Percentiles rank a stretch among this genome's conserved stretches.
These are phyloP conservation scores for Globisporangium spinosum DNA, from an alignment of 352 stramenopile genomes.

Conservation along the genomic window DNA sequence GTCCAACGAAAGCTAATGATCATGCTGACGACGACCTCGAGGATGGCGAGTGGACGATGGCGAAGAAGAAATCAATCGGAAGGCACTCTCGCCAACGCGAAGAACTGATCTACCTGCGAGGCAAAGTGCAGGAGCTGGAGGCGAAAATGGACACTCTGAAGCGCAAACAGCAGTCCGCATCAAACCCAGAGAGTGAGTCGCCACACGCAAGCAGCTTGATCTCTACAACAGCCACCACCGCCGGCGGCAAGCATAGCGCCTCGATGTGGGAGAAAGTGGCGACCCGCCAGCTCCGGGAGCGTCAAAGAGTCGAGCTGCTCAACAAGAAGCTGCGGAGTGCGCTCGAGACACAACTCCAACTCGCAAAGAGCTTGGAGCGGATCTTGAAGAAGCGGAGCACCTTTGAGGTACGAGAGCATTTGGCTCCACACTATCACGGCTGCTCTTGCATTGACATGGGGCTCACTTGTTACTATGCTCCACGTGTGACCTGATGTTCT, in stretches of 20 bases:
- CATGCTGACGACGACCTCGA: neutral
- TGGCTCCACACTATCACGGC: neutral
- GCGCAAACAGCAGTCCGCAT: neutral
- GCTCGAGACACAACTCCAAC: constrained; percentile 13
- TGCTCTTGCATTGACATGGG: neutral
- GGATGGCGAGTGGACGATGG: neutral
- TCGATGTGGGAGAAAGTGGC: neutral
- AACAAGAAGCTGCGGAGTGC: neutral
- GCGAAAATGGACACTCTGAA: neutral
- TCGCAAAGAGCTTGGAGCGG: constrained; percentile 43
- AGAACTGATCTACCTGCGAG: constrained; percentile 2
- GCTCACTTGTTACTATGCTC: neutral
- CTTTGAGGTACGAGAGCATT: neutral
- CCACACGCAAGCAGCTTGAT: neutral
- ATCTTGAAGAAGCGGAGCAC: constrained; percentile 23
- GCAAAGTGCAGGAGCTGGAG: neutral
- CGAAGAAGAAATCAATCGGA: neutral
- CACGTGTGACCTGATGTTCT: neutral
- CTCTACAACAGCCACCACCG: neutral
- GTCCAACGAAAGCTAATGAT: no score
- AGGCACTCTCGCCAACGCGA: neutral
- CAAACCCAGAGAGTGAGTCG: neutral
- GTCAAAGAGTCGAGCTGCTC: neutral
- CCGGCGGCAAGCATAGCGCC: neutral
- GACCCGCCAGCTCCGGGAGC: neutral